Evolutionary conservation across 2,329 filamentous ascomycete genomes (phyloP).

Genomic region (Penicillium fuscoglaucum): DNA sequence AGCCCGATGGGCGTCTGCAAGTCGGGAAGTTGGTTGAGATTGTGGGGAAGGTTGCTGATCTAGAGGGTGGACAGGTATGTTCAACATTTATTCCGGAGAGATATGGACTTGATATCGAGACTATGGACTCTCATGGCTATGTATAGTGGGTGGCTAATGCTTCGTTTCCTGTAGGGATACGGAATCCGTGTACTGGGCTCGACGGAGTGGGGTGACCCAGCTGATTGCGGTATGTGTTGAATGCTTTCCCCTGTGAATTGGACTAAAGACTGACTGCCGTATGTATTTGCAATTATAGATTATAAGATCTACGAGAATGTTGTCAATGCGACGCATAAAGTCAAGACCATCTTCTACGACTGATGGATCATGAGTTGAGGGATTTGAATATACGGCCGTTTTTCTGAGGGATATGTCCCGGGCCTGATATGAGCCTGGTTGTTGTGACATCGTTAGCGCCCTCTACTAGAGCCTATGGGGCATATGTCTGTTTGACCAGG

Average conservation of each 20-base stretch:
- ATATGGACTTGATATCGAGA: background rate
- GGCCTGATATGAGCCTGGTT: background rate
- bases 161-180: constrained; percentile 30
- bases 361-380: constrained; percentile 6
- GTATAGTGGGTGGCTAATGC: constrained; percentile 5
- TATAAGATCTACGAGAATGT: constrained; percentile 73
- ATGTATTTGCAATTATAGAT: constrained; percentile 53
- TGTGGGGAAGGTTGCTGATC: constrained; percentile 47
- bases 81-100: background rate
- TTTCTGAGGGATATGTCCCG: background rate
- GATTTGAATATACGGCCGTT: background rate
- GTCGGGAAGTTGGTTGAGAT: constrained; percentile 49
- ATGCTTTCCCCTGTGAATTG: background rate
- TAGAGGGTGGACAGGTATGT: constrained; percentile 43
- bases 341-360: constrained; percentile 75
- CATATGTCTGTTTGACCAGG: background rate
- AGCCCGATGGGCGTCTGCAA: constrained; percentile 54
- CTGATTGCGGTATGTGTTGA: constrained; percentile 38
- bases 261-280: background rate
- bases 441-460: background rate
- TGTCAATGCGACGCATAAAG: constrained; percentile 80
- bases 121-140: too few relatives aligned
- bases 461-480: background rate
- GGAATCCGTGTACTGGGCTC: constrained; percentile 45
- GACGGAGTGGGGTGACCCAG: constrained; percentile 46